Evolutionary conservation across 495 filamentous ascomycete species (phyloP).

Genomic region (Alectoria sarmentosa): DNA sequence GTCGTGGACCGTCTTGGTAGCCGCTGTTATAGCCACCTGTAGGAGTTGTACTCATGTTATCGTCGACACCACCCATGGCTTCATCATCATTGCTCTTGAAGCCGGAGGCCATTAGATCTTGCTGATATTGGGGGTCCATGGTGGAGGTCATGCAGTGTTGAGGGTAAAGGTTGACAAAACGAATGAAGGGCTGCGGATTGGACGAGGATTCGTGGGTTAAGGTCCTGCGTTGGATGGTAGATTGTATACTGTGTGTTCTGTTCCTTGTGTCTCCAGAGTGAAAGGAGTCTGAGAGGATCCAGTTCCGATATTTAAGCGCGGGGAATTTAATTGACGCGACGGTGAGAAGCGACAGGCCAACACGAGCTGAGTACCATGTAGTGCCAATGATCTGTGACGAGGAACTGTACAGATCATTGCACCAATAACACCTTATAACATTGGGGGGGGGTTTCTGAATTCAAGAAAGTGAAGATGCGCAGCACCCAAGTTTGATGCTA

Average conservation of each 20-base stretch:
- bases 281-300: neutral
- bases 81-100: slow-evolving; percentile 28
- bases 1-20: slow-evolving; percentile 34
- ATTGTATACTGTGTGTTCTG: neutral
- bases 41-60: slow-evolving; percentile 29
- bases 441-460: neutral
- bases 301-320: slow-evolving; percentile 7
- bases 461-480: neutral
- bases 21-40: slow-evolving; percentile 27
- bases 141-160: slow-evolving; percentile 7
- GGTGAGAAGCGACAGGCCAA: neutral
- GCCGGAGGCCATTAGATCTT: slow-evolving; percentile 27
- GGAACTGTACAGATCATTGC: neutral
- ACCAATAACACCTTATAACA: neutral
- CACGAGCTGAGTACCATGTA: neutral
- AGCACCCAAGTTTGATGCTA: neutral
- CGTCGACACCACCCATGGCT: slow-evolving; percentile 35
- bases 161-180: neutral
- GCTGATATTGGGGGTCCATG: slow-evolving; percentile 30
- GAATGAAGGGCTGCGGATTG: neutral
- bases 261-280: neutral
- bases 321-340: neutral
- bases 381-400: neutral
- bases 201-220: neutral
- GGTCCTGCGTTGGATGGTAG: neutral